Percentiles rank a stretch among this genome's conserved stretches.
These are phyloP conservation scores for Perilla frutescens DNA, from an alignment of 257 asterid species.

Conservation along the genomic window DNA sequence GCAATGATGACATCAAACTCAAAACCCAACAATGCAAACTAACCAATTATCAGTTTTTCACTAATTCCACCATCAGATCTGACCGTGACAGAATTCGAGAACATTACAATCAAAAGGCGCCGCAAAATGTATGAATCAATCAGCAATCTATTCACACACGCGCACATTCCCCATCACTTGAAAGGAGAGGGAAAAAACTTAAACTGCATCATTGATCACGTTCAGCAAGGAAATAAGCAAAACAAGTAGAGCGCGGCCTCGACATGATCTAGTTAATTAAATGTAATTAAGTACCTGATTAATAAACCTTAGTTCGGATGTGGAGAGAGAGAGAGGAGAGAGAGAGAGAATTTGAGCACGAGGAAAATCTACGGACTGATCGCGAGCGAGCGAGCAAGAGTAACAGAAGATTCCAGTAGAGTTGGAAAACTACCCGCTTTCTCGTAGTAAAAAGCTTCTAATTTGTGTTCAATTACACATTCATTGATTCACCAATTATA, in stretches of 20 bases:
- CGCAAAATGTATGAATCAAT: constrained; percentile 18
- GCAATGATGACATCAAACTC: constrained; percentile 25
- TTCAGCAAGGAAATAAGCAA: constrained; percentile 17
- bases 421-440: constrained; percentile 20
- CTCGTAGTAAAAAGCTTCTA: neutral
- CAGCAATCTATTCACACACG: constrained; percentile 10
- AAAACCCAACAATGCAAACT: constrained; percentile 19
- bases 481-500: neutral
- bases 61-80: constrained; percentile 42
- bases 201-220: constrained; percentile 21
- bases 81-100: constrained; percentile 25
- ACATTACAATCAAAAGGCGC: constrained; percentile 29
- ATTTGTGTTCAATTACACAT: neutral
- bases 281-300: constrained; percentile 38
- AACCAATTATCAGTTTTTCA: constrained; percentile 24
- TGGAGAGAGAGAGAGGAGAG: constrained; percentile 22
- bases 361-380: constrained; percentile 17
- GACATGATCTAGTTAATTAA: constrained; percentile 33
- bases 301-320: constrained; percentile 29
- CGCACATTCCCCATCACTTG: constrained; percentile 33
- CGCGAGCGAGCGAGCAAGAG: constrained; percentile 22
- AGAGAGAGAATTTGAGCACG: constrained; percentile 28
- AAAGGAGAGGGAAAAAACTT: constrained; percentile 19
- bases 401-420: constrained; percentile 26
- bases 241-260: constrained; percentile 17